phyloP scores from a whole-genome alignment of 768 basidiomycete genomes.

The Amanita thiersii region DNA sequence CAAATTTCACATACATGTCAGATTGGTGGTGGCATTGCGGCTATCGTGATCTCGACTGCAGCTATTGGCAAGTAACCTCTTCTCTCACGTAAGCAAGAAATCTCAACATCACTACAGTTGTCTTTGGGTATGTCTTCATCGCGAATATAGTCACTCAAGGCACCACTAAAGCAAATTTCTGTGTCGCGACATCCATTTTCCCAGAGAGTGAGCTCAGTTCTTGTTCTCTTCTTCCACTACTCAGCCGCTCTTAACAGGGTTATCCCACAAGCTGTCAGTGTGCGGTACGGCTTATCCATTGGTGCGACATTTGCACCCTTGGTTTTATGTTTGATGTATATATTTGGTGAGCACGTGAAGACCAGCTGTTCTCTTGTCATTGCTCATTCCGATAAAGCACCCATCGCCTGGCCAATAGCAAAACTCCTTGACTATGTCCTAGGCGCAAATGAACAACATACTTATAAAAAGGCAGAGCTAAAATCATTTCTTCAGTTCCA shows the following conservation, averaged over 20 bases:
- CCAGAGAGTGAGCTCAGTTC: constrained; percentile 58
- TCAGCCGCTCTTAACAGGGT: constrained; percentile 22
- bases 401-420: constrained; percentile 76
- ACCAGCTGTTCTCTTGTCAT: constrained; percentile 32
- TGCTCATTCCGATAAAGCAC: constrained; percentile 37
- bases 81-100: constrained; percentile 1
- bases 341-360: constrained; percentile 30
- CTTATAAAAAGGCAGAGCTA: constrained; percentile 78
- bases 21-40: constrained; percentile 62
- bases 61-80: constrained; percentile 44
- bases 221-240: not conserved
- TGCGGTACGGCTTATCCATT: constrained; percentile 73
- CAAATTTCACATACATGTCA: constrained; percentile 11
- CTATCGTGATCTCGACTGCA: constrained; percentile 70
- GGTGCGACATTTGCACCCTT: constrained; percentile 74
- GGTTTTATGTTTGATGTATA: constrained; percentile 66
- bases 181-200: constrained; percentile 21
- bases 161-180: not conserved
- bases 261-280: constrained; percentile 68
- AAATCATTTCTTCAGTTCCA: constrained; percentile 79
- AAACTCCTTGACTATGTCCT: constrained; percentile 77
- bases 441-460: constrained; percentile 62
- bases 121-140: constrained; percentile 59
- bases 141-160: not conserved
- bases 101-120: constrained; percentile 37